Percentiles rank a stretch among this genome's conserved stretches.
Conservation (phyloP, 2,329 filamentous ascomycete genomes). For the Colletotrichum sidae region DNA sequence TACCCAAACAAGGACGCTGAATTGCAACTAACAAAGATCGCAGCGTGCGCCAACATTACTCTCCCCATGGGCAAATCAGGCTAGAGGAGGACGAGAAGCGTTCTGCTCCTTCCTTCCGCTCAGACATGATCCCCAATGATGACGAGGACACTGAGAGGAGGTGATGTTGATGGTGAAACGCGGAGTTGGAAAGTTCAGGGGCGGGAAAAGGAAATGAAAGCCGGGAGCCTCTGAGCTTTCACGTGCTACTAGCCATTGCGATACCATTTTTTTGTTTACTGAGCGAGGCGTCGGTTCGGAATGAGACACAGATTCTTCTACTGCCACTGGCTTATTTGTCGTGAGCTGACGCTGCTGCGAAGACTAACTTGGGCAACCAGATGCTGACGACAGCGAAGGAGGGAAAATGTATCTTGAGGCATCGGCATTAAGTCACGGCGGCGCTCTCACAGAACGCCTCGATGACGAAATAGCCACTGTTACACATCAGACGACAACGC, state of each 20-base stretch:
- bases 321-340: background rate
- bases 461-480: too few relatives aligned
- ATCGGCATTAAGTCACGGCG: too few relatives aligned
- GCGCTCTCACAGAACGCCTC: too few relatives aligned
- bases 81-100: slow-evolving; percentile 30
- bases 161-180: slow-evolving; percentile 2
- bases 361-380: too few relatives aligned
- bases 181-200: too few relatives aligned
- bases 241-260: slow-evolving; percentile 26
- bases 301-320: background rate
- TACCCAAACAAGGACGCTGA: background rate
- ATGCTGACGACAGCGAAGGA: too few relatives aligned
- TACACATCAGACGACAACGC: too few relatives aligned
- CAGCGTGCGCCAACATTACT: slow-evolving; percentile 32
- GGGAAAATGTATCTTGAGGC: too few relatives aligned
- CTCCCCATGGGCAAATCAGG: slow-evolving; percentile 20
- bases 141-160: slow-evolving; percentile 6
- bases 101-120: slow-evolving; percentile 23
- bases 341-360: slow-evolving; percentile 1
- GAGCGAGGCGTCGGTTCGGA: slow-evolving; percentile 32
- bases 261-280: slow-evolving; percentile 28
- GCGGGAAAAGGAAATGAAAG: background rate
- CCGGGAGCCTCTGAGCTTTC: slow-evolving; percentile 4
- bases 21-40: background rate
- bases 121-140: slow-evolving; percentile 8